Evolutionary conservation across 1,139 yeast genomes (phyloP).

Genomic region (Hyphopichia buzzinii): DNA sequence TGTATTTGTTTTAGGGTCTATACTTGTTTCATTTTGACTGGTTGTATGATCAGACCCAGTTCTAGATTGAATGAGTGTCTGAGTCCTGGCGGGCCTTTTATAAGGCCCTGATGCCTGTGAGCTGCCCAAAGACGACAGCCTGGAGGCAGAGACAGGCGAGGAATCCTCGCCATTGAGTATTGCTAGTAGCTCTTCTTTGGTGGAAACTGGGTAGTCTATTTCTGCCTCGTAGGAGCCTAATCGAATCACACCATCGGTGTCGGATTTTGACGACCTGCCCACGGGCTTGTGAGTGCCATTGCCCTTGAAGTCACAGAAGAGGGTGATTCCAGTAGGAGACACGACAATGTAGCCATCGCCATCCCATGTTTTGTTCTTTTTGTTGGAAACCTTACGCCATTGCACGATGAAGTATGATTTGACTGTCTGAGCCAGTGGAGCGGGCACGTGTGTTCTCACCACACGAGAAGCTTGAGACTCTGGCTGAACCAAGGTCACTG

Average conservation of each 20-base stretch:
- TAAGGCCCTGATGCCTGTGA: neutral
- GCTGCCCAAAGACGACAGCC: neutral
- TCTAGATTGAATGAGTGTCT: neutral
- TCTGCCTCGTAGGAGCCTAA: slow-evolving; percentile 30
- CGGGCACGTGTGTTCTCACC: neutral
- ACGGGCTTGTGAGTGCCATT: slow-evolving; percentile 15
- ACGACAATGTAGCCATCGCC: slow-evolving; percentile 71
- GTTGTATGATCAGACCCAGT: no score
- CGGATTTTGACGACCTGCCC: slow-evolving; percentile 13
- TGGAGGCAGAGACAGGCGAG: neutral
- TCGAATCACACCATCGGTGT: slow-evolving; percentile 11
- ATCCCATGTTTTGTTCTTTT: slow-evolving; percentile 92
- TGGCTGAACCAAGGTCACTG: neutral
- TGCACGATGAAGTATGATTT: slow-evolving; percentile 38
- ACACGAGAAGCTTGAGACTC: neutral
- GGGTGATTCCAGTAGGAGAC: slow-evolving; percentile 11
- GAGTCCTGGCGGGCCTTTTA: neutral
- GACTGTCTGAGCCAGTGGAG: neutral
- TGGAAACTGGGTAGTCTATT: slow-evolving; percentile 18
- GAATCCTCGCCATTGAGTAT: neutral
- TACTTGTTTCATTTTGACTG: no score
- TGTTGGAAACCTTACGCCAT: slow-evolving; percentile 69
- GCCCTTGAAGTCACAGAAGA: slow-evolving; percentile 14
- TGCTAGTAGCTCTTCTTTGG: neutral
- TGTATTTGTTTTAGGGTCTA: no score